Base-by-base conservation (phyloP, 352 stramenopile species). In the Pythium periplocum region DNA sequence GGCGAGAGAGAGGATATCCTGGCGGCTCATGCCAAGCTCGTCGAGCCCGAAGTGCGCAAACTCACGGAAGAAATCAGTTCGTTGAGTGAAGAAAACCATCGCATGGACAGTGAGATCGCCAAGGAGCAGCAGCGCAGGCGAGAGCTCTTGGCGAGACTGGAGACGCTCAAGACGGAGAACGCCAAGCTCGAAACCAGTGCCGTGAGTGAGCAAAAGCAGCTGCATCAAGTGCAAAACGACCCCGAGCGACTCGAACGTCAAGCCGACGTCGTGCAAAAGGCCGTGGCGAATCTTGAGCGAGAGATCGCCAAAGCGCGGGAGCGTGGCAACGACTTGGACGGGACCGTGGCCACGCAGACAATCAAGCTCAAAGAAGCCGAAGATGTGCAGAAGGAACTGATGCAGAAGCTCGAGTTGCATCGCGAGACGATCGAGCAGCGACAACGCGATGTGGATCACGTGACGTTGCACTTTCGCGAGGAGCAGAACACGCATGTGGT, bases 401-500 rank as follows among this genome's bases (percentile, higher is more conserved):
- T 61, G 33, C 85, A 93, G 59, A 96, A 96, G 53, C 62, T 97
- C 8, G 86, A 97, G 17, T 67, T 96, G 4, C 88, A 97, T 60
- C 78, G 87, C 38, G 82, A 95, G 5, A 96, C 83, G 44, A 91
- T 97, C 45, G 86, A 96, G 48, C 83, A 97, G 59, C 83, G 89
- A 0, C 85, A 97, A 56, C 85, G 86, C n/a, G 89, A 97, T 62
- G 82, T 96, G 10, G 86, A 95, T 55, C 78, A 92, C 54, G 81
- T 97, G 34, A 89, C 72, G 10, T 61, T 93, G 41, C 89, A 95
- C 35, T 58, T 97, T 26, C 79, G 81, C 6, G 82, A 96, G 30
- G 86, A 95, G 62, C 76, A 90, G 45, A 88, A 93, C 64, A 84
- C 80, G 33, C 83, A 91, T 38, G 73, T 89, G 6, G 59, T 86